Evolutionary conservation across 768 basidiomycete species (phyloP).

Genomic region (Calocybe indica): DNA sequence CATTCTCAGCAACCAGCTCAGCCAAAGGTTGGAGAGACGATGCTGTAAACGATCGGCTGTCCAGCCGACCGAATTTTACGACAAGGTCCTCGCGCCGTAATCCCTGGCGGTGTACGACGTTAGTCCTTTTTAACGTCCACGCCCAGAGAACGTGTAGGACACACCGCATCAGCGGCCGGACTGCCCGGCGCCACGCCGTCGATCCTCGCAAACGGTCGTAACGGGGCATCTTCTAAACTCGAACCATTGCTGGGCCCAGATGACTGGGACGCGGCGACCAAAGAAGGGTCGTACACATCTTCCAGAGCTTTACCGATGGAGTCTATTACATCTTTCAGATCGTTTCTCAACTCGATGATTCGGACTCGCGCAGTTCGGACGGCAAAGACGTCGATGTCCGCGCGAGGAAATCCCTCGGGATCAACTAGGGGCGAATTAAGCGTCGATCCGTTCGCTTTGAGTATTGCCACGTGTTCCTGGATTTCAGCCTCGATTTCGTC

Average conservation of each 20-base stretch:
- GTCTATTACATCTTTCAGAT: constrained; percentile 59
- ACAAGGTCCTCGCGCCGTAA: constrained; percentile 66
- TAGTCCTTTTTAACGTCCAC: too few species aligned
- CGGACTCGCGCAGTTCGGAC: constrained; percentile 70
- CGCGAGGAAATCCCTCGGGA: constrained; percentile 82
- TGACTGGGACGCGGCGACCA: constrained; percentile 11
- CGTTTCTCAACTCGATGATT: constrained; percentile 80
- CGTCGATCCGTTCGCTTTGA: constrained; percentile 55
- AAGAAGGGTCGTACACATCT: constrained; percentile 51
- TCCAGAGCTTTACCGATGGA: constrained; percentile 66
- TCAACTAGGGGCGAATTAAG: constrained; percentile 79
- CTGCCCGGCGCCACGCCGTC: constrained; percentile 75
- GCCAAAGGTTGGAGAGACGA: constrained; percentile 62
- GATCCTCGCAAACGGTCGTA: constrained; percentile 70
- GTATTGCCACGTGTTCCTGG: constrained; percentile 51
- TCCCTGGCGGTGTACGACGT: constrained; percentile 35
- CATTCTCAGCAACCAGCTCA: constrained; percentile 64
- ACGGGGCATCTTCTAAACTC: constrained; percentile 6
- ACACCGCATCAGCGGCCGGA: constrained; percentile 79
- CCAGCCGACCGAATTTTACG: constrained; percentile 66
- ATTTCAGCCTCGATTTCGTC: constrained; percentile 71
- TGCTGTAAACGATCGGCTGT: constrained; percentile 41
- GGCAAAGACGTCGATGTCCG: constrained; percentile 79
- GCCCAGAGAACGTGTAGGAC: constrained; percentile 6
- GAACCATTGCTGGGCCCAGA: constrained; percentile 13